Evolutionary conservation across 2,329 filamentous ascomycete genomes (phyloP).

Genomic region (Aureobasidium sp.): DNA sequence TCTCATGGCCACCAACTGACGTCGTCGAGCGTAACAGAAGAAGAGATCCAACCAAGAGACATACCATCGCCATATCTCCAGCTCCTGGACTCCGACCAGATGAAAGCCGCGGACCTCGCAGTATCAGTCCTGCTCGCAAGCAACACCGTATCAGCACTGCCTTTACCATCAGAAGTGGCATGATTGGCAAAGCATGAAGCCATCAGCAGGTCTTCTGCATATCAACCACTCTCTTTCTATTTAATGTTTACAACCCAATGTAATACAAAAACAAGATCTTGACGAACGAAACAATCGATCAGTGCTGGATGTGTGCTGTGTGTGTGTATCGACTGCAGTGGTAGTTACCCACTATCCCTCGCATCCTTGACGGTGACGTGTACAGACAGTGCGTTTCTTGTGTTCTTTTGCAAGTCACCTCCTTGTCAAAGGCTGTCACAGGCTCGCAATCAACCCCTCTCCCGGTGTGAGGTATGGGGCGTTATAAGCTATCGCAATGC

Average conservation of each 20-base stretch:
- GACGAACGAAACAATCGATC: background rate
- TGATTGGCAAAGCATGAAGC: conserved; percentile 3
- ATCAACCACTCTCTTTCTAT: background rate
- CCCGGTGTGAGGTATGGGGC: no score
- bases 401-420: no score
- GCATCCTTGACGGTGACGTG: background rate
- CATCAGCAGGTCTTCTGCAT: background rate
- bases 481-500: no score
- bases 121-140: background rate
- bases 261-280: background rate
- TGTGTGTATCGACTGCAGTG: background rate
- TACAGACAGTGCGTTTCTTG: no score
- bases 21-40: background rate
- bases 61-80: conserved; percentile 1
- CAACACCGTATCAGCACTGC: conserved; percentile 10
- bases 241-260: background rate
- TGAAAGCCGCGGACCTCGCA: background rate
- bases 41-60: background rate
- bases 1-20: background rate
- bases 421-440: no score
- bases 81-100: background rate
- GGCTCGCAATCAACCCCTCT: no score
- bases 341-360: background rate
- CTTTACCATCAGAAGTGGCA: conserved; percentile 6
- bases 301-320: background rate